phyloP scores from a whole-genome alignment of 2,329 filamentous ascomycete species.

The Verticillium albo-atrum region DNA sequence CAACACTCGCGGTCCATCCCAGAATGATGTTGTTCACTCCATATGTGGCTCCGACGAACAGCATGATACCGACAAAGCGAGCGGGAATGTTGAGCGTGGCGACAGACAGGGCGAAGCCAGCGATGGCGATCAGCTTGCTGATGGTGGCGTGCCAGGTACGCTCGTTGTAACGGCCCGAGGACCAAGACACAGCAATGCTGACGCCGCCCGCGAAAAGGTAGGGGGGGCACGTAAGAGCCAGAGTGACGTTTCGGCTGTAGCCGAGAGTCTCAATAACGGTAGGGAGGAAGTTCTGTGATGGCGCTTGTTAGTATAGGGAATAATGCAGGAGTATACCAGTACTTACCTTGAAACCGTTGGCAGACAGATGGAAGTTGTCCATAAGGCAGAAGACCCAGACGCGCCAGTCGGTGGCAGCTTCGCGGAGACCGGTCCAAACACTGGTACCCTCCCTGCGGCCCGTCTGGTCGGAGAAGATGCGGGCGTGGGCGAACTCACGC shows the following conservation, averaged over 20 bases:
- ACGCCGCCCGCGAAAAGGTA: slow-evolving; percentile 34
- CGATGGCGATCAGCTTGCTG: slow-evolving; percentile 34
- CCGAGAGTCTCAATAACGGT: slow-evolving; percentile 36
- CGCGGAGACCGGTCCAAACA: slow-evolving; percentile 35
- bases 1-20: slow-evolving; percentile 33
- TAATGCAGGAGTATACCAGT: background rate
- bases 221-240: slow-evolving; percentile 43
- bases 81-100: slow-evolving; percentile 16
- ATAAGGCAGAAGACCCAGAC: slow-evolving; percentile 46
- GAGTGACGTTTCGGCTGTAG: slow-evolving; percentile 36
- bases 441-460: slow-evolving; percentile 34
- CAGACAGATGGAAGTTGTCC: slow-evolving; percentile 46
- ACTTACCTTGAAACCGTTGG: slow-evolving; percentile 36
- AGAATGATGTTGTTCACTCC: slow-evolving; percentile 38
- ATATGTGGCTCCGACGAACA: slow-evolving; percentile 32
- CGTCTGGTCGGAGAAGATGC: slow-evolving; percentile 20
- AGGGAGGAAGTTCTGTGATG: slow-evolving; percentile 17
- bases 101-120: slow-evolving; percentile 17
- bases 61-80: slow-evolving; percentile 23
- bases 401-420: slow-evolving; percentile 39
- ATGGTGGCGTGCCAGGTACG: slow-evolving; percentile 42
- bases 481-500: slow-evolving; percentile 29
- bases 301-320: background rate
- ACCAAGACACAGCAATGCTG: slow-evolving; percentile 31
- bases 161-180: slow-evolving; percentile 41